phyloP scores from a whole-genome alignment of 2,329 filamentous ascomycete genomes.

The Coleophoma cylindrospora region DNA sequence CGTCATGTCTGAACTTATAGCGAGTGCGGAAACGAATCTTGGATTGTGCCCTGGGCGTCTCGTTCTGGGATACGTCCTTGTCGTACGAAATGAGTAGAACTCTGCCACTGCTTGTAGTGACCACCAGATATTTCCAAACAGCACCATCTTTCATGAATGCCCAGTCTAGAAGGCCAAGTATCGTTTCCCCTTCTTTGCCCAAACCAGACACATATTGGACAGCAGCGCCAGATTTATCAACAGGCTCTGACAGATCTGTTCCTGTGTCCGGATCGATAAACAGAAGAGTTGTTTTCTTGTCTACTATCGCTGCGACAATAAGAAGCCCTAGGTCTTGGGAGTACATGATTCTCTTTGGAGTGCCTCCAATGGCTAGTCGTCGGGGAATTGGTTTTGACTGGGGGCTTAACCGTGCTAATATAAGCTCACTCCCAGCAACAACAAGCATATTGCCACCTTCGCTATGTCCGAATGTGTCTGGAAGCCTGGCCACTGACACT shows the following conservation, averaged over 20 bases:
- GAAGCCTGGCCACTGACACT: conserved; percentile 41
- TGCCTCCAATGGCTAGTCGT: conserved; percentile 35
- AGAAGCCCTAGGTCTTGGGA: conserved; percentile 44
- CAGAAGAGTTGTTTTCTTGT: conserved; percentile 41
- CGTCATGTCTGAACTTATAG: conserved; percentile 38
- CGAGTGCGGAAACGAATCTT: conserved; percentile 49
- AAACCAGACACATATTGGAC: conserved; percentile 50
- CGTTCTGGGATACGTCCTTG: conserved; percentile 18
- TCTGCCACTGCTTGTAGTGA: conserved; percentile 49
- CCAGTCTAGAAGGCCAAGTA: conserved; percentile 63
- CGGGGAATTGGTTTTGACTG: conserved; percentile 43
- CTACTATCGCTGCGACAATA: conserved; percentile 45
- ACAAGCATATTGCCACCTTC: conserved; percentile 39
- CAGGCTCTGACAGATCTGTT: conserved; percentile 40
- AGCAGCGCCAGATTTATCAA: conserved; percentile 34
- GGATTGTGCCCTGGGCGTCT: not conserved
- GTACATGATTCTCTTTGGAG: conserved; percentile 42
- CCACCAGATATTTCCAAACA: conserved; percentile 57
- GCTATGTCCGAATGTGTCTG: conserved; percentile 16
- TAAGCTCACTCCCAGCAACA: conserved; percentile 42
- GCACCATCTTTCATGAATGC: conserved; percentile 49
- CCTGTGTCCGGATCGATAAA: conserved; percentile 55
- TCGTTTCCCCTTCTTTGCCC: conserved; percentile 49
- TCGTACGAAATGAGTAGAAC: conserved; percentile 51
- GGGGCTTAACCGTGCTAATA: conserved; percentile 47